phyloP scores from a whole-genome alignment of 257 asterid species.

The Gynochthodes officinalis region DNA sequence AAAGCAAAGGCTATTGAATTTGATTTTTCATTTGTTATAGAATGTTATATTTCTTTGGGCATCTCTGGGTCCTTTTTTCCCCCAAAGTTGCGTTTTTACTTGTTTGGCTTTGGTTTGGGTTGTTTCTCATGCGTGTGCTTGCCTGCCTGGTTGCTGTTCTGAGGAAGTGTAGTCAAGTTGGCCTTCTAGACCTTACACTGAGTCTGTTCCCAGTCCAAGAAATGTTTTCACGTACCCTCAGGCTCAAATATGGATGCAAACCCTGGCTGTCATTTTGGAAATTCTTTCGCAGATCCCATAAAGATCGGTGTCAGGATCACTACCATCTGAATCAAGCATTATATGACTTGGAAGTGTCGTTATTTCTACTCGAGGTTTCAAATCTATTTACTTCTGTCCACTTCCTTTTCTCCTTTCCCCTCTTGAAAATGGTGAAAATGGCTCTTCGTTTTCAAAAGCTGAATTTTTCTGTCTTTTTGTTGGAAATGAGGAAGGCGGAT shows the following conservation, averaged over 20 bases:
- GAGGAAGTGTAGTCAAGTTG: no score
- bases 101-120: no score
- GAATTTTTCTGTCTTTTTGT: slow-evolving; percentile 11
- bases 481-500: slow-evolving; percentile 9
- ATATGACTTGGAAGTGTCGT: neutral
- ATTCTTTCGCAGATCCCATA: neutral
- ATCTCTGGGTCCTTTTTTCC: no score
- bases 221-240: no score
- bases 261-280: neutral
- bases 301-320: neutral
- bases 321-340: neutral
- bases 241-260: no score
- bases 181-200: no score
- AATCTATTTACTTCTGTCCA: neutral
- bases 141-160: no score
- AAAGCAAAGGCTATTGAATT: no score
- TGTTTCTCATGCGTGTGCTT: no score
- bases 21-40: no score
- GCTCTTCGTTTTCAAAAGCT: slow-evolving; percentile 5
- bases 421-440: slow-evolving; percentile 6
- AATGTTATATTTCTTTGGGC: no score
- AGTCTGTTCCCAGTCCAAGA: neutral
- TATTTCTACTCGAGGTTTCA: neutral
- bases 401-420: neutral
- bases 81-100: no score